phyloP scores from a whole-genome alignment of 2,329 filamentous ascomycete species.

The Colletotrichum gloeosporioides region DNA sequence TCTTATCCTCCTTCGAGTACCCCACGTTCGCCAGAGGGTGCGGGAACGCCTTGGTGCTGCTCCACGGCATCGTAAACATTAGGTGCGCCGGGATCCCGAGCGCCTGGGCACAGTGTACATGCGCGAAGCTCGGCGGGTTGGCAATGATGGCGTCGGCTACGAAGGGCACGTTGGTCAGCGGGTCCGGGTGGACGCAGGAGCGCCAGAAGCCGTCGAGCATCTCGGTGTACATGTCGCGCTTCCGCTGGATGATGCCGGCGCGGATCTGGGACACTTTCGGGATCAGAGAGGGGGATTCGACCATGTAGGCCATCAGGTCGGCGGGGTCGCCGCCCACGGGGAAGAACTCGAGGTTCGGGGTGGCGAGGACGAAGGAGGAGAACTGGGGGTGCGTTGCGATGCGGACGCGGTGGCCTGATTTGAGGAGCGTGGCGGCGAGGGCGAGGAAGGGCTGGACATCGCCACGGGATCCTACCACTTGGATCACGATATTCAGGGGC shows the following conservation, averaged over 20 bases:
- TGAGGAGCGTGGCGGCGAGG: slow-evolving; percentile 51
- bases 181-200: slow-evolving; percentile 23
- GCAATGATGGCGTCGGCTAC: slow-evolving; percentile 57
- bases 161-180: slow-evolving; percentile 38
- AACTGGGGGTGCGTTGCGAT: slow-evolving; percentile 56
- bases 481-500: slow-evolving; percentile 57
- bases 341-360: slow-evolving; percentile 51
- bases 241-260: slow-evolving; percentile 29
- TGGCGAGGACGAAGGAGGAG: slow-evolving; percentile 46
- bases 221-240: slow-evolving; percentile 26
- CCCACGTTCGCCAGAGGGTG: slow-evolving; percentile 76
- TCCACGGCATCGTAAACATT: slow-evolving; percentile 74
- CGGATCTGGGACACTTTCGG: slow-evolving; percentile 28
- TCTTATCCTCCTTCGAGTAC: slow-evolving; percentile 50
- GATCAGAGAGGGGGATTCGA: slow-evolving; percentile 31
- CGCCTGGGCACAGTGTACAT: slow-evolving; percentile 51
- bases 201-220: slow-evolving; percentile 30
- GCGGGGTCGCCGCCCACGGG: slow-evolving; percentile 58
- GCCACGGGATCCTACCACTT: slow-evolving; percentile 58
- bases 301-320: slow-evolving; percentile 39
- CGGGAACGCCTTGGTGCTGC: slow-evolving; percentile 73
- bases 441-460: slow-evolving; percentile 64
- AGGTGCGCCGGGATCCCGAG: slow-evolving; percentile 50
- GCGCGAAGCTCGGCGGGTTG: slow-evolving; percentile 53
- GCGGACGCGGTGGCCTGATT: slow-evolving; percentile 54